Percentiles rank a stretch among this genome's conserved stretches.
Evolutionary conservation across 23 red algal genomes (phyloP).

Genomic region (Agarophyton chilense): DNA sequence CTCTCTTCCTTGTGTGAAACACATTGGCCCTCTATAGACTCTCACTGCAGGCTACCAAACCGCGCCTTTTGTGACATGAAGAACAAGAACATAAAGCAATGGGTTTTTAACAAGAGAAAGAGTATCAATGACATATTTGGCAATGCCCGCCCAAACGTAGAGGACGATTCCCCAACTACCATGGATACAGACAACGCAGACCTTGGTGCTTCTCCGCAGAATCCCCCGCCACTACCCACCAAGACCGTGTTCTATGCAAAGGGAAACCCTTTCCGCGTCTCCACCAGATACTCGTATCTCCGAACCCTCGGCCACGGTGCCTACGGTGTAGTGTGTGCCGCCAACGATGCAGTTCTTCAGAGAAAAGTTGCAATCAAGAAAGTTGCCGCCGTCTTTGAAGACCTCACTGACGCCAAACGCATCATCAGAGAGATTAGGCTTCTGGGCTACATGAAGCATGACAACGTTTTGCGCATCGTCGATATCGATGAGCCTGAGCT

Average conservation of each 20-base stretch:
- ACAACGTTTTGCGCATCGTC: conserved; percentile 85
- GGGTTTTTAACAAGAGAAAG: conserved; percentile 55
- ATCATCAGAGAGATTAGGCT: conserved; percentile 94
- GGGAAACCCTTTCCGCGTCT: conserved; percentile 70
- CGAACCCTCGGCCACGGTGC: conserved; percentile 88
- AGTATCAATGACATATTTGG: conserved; percentile 39
- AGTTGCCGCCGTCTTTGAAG: conserved; percentile 86
- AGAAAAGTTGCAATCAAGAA: conserved; percentile 91
- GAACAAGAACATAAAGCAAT: conserved; percentile 71
- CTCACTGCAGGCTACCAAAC: not conserved
- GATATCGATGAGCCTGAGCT: conserved; percentile 84
- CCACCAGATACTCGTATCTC: conserved; percentile 66
- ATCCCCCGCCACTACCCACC: not conserved
- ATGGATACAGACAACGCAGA: not conserved
- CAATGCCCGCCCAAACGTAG: conserved; percentile 17
- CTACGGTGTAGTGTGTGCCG: conserved; percentile 91
- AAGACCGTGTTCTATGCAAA: conserved; percentile 63
- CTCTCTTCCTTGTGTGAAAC: too few species aligned
- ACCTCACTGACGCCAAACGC: conserved; percentile 90
- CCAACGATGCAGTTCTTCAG: conserved; percentile 35
- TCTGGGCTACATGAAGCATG: conserved; percentile 77
- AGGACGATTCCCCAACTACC: not conserved
- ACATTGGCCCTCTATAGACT: too few species aligned
- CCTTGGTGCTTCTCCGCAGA: not conserved
- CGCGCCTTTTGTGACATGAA: conserved; percentile 13